phyloP scores from a whole-genome alignment of 495 filamentous ascomycete genomes.

The Penicillium ucsense region DNA sequence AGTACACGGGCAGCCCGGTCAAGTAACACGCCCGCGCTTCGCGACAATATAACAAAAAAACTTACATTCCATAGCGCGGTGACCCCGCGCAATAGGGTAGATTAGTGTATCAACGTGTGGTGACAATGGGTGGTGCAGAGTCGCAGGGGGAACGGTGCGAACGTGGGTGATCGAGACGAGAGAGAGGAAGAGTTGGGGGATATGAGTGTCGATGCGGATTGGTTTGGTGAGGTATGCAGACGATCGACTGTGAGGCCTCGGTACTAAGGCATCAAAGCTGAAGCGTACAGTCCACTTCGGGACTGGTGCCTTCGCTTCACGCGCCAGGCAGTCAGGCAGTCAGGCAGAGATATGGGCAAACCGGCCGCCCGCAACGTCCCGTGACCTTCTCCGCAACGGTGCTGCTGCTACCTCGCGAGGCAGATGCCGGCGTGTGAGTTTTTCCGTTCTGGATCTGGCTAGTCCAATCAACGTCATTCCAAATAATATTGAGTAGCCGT shows the following conservation, averaged over 20 bases:
- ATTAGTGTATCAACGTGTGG: constrained; percentile 18
- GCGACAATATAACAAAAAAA: constrained; percentile 22
- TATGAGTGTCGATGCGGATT: constrained; percentile 3
- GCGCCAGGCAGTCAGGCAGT: background rate
- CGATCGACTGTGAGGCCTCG: constrained; percentile 19
- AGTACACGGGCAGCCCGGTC: constrained; percentile 32
- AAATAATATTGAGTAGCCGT: constrained; percentile 22
- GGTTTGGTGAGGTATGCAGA: constrained; percentile 21
- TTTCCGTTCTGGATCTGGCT: background rate
- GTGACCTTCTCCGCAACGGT: constrained; percentile 1
- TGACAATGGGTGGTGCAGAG: constrained; percentile 20
- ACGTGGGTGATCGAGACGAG: constrained; percentile 13
- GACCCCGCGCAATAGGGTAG: constrained; percentile 33
- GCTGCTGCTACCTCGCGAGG: too few relatives aligned
- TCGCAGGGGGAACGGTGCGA: constrained; percentile 7
- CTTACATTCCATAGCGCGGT: constrained; percentile 45
- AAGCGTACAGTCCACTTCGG: constrained; percentile 1
- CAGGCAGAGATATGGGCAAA: too few relatives aligned
- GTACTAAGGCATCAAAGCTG: constrained; percentile 18
- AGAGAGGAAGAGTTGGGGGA: constrained; percentile 20
- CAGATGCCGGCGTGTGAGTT: background rate
- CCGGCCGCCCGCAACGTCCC: constrained; percentile 6
- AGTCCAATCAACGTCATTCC: constrained; percentile 12
- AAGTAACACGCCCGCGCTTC: constrained; percentile 19
- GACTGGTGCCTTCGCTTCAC: constrained; percentile 22